A percentile compares a stretch with the other conserved stretches of the same genome.
Conservation (phyloP, 2,329 filamentous ascomycete species). For the Sphaerulina musiva region DNA sequence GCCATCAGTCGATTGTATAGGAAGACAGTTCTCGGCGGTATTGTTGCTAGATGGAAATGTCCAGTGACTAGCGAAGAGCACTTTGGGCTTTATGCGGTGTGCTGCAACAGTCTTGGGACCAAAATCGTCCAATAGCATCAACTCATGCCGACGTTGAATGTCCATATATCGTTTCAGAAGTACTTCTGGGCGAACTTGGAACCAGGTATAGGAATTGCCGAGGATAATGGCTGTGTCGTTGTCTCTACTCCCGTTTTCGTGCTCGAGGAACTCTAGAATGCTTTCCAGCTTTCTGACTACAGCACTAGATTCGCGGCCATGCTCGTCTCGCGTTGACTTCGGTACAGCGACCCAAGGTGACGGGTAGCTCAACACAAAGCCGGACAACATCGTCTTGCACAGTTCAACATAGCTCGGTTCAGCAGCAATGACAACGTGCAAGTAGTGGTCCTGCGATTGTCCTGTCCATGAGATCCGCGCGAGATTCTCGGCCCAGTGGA, state of each 20-base stretch:
- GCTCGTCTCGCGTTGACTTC: background rate
- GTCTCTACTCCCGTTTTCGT: background rate
- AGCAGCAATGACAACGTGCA: conserved; percentile 13
- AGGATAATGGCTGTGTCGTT: conserved; percentile 11
- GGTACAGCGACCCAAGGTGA: conserved; percentile 11
- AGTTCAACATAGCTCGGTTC: conserved; percentile 4
- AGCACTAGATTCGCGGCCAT: background rate
- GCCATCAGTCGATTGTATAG: conserved; percentile 4
- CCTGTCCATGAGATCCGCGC: background rate
- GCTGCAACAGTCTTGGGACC: background rate
- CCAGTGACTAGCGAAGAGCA: conserved; percentile 10
- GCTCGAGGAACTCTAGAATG: conserved; percentile 5
- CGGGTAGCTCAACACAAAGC: conserved; percentile 12
- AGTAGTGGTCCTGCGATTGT: conserved; percentile 6
- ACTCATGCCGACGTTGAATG: background rate
- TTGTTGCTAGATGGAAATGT: background rate
- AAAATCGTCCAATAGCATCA: background rate
- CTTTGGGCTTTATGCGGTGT: conserved; percentile 1
- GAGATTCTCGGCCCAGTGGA: background rate
- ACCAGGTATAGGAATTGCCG: conserved; percentile 12
- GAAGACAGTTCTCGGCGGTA: conserved; percentile 3
- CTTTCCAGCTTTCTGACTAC: conserved; percentile 8
- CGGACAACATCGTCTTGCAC: conserved; percentile 15
- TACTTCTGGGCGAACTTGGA: conserved; percentile 16
- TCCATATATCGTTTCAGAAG: conserved; percentile 10